These are phyloP conservation scores for Williopsis jadinii DNA, from an alignment of 1,139 yeast species.

Conservation along the genomic window DNA sequence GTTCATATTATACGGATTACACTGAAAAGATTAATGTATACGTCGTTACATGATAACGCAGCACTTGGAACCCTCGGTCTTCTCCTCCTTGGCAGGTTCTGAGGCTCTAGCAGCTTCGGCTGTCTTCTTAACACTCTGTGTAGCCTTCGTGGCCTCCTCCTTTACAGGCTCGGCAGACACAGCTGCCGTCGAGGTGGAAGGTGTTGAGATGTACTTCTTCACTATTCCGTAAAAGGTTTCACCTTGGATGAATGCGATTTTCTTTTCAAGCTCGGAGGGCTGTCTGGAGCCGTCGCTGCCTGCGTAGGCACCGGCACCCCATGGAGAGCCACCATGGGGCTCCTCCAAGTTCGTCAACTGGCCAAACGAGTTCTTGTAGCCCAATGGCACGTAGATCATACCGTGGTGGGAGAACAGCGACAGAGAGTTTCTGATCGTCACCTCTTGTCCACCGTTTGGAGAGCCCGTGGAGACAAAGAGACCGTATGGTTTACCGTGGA, in stretches of 20 bases:
- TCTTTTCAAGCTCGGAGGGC: slow-evolving; percentile 59
- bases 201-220: slow-evolving; percentile 10
- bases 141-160: slow-evolving; percentile 1
- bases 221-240: slow-evolving; percentile 32
- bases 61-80: slow-evolving; percentile 10
- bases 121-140: not conserved
- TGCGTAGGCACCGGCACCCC: slow-evolving; percentile 86
- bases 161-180: slow-evolving; percentile 2
- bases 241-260: slow-evolving; percentile 57
- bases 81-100: slow-evolving; percentile 7
- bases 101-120: slow-evolving; percentile 2
- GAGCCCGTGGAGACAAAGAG: slow-evolving; percentile 73
- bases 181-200: slow-evolving; percentile 2
- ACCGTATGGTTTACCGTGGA: slow-evolving; percentile 72
- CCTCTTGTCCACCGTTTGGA: slow-evolving; percentile 81
- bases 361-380: slow-evolving; percentile 59
- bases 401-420: slow-evolving; percentile 76
- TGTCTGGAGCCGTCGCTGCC: slow-evolving; percentile 75
- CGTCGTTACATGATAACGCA: slow-evolving; percentile 14
- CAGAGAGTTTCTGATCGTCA: slow-evolving; percentile 55
- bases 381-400: slow-evolving; percentile 72
- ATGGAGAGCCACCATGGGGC: slow-evolving; percentile 78
- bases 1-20: too few species aligned
- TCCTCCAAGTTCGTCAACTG: slow-evolving; percentile 55
- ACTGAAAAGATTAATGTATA: too few species aligned